Conservation (phyloP, 2,329 filamentous ascomycete genomes). For the Alternaria tenuissima region DNA sequence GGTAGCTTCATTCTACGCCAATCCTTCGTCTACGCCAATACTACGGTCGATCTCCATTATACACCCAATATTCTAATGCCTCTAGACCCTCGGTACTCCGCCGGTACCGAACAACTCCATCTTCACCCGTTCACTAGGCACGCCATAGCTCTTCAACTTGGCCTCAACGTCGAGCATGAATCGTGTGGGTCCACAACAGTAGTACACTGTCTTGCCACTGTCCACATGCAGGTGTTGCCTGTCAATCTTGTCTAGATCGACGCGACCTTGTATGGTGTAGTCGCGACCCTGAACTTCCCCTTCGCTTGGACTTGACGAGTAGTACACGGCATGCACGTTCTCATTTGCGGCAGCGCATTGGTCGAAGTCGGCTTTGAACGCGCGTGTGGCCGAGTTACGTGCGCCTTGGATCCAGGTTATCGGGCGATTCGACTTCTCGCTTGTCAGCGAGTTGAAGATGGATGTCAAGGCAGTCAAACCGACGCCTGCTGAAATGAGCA, state of each 20-base stretch:
- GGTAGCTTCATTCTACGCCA: background rate
- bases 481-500: constrained; percentile 73
- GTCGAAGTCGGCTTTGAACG: constrained; percentile 64
- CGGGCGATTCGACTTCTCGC: constrained; percentile 50
- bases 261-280: constrained; percentile 66
- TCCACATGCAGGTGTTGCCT: constrained; percentile 64
- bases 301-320: constrained; percentile 62
- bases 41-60: background rate
- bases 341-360: constrained; percentile 54
- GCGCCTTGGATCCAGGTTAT: constrained; percentile 72
- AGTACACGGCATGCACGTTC: constrained; percentile 64
- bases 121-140: constrained; percentile 66
- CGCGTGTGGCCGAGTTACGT: constrained; percentile 59
- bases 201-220: constrained; percentile 69
- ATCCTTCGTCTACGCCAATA: background rate
- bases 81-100: constrained; percentile 43
- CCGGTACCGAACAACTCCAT: constrained; percentile 69
- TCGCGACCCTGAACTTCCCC: constrained; percentile 60
- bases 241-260: constrained; percentile 67
- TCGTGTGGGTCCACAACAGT: constrained; percentile 71
- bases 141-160: constrained; percentile 64
- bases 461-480: constrained; percentile 72
- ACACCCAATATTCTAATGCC: constrained; percentile 17
- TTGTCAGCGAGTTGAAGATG: constrained; percentile 66
- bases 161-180: constrained; percentile 72